Base-by-base conservation (phyloP, 495 filamentous ascomycete genomes). In the Aspergillus biplanus region DNA sequence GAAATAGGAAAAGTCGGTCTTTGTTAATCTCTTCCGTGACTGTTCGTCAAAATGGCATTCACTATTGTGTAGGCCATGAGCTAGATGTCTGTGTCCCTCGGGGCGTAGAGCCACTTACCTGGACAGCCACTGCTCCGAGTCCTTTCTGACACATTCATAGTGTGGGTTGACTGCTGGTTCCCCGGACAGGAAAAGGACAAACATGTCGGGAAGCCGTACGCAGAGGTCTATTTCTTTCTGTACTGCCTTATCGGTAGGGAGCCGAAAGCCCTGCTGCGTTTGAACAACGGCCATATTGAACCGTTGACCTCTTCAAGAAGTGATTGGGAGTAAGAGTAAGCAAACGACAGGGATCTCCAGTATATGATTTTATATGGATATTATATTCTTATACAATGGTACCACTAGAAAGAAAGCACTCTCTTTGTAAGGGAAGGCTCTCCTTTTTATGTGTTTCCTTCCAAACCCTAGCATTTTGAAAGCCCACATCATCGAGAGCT, bases 171-270 rank as follows among this genome's bases (percentile, higher is more conserved):
- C 27, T 16, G 33, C 27, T 3, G 73, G 71, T 4, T 42, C 47
- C 32, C 72, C 69, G 13, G 69, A 65, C 9, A 75, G 61, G 52
- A 74, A 75, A 3, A 70, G 68, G 27, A 72, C 64, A 52, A 75
- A 76, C 67, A 76, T 69, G 55, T 75, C 66, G 3, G 73, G 74
- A n/a, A 76, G 65, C 15, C 52, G 62, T n/a, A 71, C 65, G 15
- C 59, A 44, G 27, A 58, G 32, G 53, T 35, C 55, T 8, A 21
- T 33, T 5, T 56, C 56, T n/a, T 47, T 53, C 9, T 31, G 44
- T 13, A 21, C 27, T n/a, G 33, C 12, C 27, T 62, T 52, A 15
- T 42, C 47, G 1, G 15, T 34, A 33, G 52, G 58, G 12, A 53
- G 35, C 7, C 49, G 6, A 4, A 59, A 39, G 11, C 35, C 33